phyloP scores from a whole-genome alignment of 805 yeast species.

The Candida taoyuanica region DNA sequence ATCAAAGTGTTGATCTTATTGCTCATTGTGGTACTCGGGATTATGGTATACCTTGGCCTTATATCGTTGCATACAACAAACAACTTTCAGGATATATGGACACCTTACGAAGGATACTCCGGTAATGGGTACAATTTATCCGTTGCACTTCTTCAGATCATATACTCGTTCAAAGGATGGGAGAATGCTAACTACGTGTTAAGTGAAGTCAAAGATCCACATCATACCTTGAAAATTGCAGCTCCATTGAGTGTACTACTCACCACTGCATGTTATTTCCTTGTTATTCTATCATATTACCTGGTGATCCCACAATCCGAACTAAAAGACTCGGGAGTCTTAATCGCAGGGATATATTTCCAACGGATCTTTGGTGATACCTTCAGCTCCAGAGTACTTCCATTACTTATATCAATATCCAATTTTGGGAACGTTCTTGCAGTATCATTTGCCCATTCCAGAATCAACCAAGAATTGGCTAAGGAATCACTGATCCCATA shows the following conservation, averaged over 20 bases:
- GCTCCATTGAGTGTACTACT: slow-evolving; percentile 54
- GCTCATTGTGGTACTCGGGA: slow-evolving; percentile 46
- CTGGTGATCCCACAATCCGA: slow-evolving; percentile 40
- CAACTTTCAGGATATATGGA: slow-evolving; percentile 36
- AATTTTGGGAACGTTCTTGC: slow-evolving; percentile 63
- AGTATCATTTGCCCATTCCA: slow-evolving; percentile 55
- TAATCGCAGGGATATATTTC: slow-evolving; percentile 61
- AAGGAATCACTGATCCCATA: slow-evolving; percentile 46
- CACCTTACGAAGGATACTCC: slow-evolving; percentile 35
- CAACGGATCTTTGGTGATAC: slow-evolving; percentile 53
- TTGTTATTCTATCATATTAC: slow-evolving; percentile 54
- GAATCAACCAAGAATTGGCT: slow-evolving; percentile 57
- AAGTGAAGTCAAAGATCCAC: slow-evolving; percentile 53
- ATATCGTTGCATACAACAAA: slow-evolving; percentile 28
- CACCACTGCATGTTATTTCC: slow-evolving; percentile 49
- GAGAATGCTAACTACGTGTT: slow-evolving; percentile 63
- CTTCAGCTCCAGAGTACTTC: slow-evolving; percentile 44
- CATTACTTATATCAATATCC: slow-evolving; percentile 54
- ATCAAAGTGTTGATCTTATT: slow-evolving; percentile 48
- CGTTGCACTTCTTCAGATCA: slow-evolving; percentile 53
- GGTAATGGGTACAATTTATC: slow-evolving; percentile 45
- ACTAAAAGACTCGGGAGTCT: slow-evolving; percentile 50
- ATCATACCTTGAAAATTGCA: slow-evolving; percentile 50
- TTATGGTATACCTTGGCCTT: slow-evolving; percentile 34
- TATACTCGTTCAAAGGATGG: slow-evolving; percentile 68